These are phyloP conservation scores for Pichia sp. DNA, from an alignment of 1,139 yeast genomes.

Conservation along the genomic window DNA sequence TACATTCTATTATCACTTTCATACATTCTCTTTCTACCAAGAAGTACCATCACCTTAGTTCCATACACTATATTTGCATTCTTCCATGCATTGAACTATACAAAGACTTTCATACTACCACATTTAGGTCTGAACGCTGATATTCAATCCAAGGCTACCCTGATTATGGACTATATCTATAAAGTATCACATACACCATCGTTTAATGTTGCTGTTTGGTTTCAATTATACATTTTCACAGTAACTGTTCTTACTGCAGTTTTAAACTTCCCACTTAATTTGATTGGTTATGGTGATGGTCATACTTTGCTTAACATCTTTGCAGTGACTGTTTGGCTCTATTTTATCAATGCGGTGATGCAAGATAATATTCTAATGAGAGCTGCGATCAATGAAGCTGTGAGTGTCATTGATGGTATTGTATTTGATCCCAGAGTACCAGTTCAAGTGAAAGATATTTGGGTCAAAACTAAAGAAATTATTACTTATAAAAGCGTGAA, in stretches of 20 bases:
- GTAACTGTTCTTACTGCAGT: slow-evolving; percentile 6
- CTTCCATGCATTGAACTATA: slow-evolving; percentile 66
- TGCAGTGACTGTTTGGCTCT: slow-evolving; percentile 11
- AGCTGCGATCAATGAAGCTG: slow-evolving; percentile 61
- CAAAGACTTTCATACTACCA: slow-evolving; percentile 63
- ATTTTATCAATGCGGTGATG: slow-evolving; percentile 68
- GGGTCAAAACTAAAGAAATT: slow-evolving; percentile 47
- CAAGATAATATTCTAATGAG: slow-evolving; percentile 73
- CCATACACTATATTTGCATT: slow-evolving; percentile 65
- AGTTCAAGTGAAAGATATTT: slow-evolving; percentile 45
- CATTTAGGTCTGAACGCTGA: slow-evolving; percentile 47
- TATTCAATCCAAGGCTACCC: slow-evolving; percentile 2
- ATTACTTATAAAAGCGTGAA: slow-evolving; percentile 6
- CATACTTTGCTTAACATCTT: slow-evolving; percentile 6
- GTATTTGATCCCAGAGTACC: slow-evolving; percentile 56
- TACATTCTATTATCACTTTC: slow-evolving; percentile 62
- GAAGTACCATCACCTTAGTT: slow-evolving; percentile 46
- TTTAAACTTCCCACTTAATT: slow-evolving; percentile 12
- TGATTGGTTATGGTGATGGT: slow-evolving; percentile 16
- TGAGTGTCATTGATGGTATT: slow-evolving; percentile 62
- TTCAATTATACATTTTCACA: slow-evolving; percentile 4
- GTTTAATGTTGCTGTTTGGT: slow-evolving; percentile 10
- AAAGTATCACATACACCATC: slow-evolving; percentile 7
- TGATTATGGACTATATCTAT: slow-evolving; percentile 14
- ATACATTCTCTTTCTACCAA: slow-evolving; percentile 51